phyloP scores from a whole-genome alignment of 169 alveolate species.

The Plasmodium knowlesi region DNA sequence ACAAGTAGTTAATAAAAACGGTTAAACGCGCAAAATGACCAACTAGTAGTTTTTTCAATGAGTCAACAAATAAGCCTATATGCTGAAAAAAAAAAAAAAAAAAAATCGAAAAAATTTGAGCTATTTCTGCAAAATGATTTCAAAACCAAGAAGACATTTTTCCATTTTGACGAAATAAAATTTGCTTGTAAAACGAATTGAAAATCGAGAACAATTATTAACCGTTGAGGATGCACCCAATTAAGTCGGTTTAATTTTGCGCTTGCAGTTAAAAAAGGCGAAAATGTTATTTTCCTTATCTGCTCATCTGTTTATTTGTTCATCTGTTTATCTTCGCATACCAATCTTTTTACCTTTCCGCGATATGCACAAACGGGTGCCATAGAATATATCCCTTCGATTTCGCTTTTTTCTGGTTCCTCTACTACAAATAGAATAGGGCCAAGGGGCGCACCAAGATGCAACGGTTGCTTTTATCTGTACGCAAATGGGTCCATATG shows the following conservation, averaged over 20 bases:
- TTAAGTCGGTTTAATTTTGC: not conserved
- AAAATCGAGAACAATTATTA: not conserved
- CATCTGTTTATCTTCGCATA: not conserved
- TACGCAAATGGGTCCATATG: not conserved
- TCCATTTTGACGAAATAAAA: not conserved
- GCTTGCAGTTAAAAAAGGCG: not conserved
- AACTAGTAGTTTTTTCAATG: not conserved
- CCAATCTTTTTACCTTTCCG: not conserved
- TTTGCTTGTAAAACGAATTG: not conserved
- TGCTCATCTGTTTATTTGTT: not conserved
- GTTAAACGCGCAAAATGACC: not conserved
- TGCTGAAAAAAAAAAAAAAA: conserved; percentile 1
- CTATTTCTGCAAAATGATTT: not conserved
- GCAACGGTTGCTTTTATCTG: not conserved
- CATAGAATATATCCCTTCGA: not conserved
- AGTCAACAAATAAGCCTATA: not conserved
- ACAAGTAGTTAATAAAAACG: not conserved
- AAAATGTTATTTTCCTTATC: not conserved
- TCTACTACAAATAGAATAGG: not conserved
- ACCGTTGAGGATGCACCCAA: not conserved
- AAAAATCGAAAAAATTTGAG: not conserved
- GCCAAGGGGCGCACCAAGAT: not conserved
- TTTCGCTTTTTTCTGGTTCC: not conserved
- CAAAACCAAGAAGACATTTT: not conserved
- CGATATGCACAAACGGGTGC: not conserved